Conservation (phyloP, 2,329 filamentous ascomycete genomes). For the Colletotrichum godetiae region DNA sequence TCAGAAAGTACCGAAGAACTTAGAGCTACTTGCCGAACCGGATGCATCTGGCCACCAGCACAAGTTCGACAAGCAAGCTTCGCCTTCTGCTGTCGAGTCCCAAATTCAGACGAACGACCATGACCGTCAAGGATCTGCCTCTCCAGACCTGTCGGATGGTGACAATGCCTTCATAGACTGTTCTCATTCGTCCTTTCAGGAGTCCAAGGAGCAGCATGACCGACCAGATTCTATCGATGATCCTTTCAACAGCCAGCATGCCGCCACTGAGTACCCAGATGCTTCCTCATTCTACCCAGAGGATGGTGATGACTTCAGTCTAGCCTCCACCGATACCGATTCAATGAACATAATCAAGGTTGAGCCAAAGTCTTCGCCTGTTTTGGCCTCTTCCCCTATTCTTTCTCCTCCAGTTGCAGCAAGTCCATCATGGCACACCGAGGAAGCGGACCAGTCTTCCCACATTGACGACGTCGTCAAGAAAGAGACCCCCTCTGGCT, state of each 20-base stretch:
- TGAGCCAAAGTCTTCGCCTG: conserved; percentile 2
- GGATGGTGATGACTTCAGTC: not conserved
- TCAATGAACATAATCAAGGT: conserved; percentile 6
- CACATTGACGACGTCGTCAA: conserved; percentile 32
- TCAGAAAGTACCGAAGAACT: not conserved
- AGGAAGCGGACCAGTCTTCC: not conserved
- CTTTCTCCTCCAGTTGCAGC: conserved; percentile 1
- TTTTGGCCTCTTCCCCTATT: conserved; percentile 11
- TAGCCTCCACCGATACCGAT: not conserved
- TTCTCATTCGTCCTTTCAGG: not conserved
- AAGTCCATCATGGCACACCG: not conserved
- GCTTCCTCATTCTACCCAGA: conserved; percentile 32
- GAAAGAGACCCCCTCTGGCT: not conserved
- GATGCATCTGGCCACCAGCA: not conserved
- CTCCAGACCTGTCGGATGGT: conserved; percentile 2
- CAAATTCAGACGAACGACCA: conserved; percentile 4
- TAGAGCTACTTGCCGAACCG: not conserved
- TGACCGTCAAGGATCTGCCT: not conserved
- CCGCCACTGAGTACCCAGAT: conserved; percentile 4
- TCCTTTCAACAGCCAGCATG: conserved; percentile 1
- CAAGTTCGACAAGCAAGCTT: not conserved
- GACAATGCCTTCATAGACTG: conserved; percentile 22
- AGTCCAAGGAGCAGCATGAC: not conserved
- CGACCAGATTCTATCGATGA: not conserved
- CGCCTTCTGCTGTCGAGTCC: not conserved